Evolutionary conservation across 2,329 filamentous ascomycete genomes (phyloP), one percentile per base, ranked within the genome.

Genomic region (Xylariales sp.): DNA sequence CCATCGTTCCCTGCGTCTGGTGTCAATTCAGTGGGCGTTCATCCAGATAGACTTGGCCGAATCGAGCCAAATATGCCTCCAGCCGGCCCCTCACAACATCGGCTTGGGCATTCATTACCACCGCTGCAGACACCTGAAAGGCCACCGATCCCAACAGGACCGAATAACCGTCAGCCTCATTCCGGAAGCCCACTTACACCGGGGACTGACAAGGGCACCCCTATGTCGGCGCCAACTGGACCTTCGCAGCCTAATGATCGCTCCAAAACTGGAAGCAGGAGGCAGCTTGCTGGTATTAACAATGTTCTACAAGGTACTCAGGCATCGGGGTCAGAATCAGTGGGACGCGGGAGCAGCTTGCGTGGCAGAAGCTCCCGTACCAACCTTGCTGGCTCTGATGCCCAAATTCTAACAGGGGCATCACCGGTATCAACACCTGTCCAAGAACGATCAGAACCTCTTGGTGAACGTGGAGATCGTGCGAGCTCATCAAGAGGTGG

Each of bases 281-380:
- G 77, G 40, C 75, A 81, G 48, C 61, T 83, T 20, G 70, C 71
- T 11, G 72, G 74, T 31, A 81, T 83, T 42, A 78, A 81, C 47
- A 78, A 61, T 44, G 76, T 70, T 35, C 64, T 81, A 4, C 70
- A 74, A 46, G 70, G 75, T 54, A 67, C 35, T 10, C 35, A 38
- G 11, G 18, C 10, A 5, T 8, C 29, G 8, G 23, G 21, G 4
- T 27, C 68, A 1, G 51, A 73, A 49, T 46, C 65, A 52, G 62
- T 63, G 54, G 57, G 52, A 17, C 62, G 59, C 20, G 63, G 59
- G 30, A 61, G 57, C 8, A 59, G 49, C 27, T 47, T 58, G 24
- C 57, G 62, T 50, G 61, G 40, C 44, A 62, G 44, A 54, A 55
- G 46, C 59, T 62, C 50, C 44, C 62, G 67, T 12, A 62, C 61